Conservation (phyloP, 1,284 basidiomycete species). For the Blastosporella zonata region DNA sequence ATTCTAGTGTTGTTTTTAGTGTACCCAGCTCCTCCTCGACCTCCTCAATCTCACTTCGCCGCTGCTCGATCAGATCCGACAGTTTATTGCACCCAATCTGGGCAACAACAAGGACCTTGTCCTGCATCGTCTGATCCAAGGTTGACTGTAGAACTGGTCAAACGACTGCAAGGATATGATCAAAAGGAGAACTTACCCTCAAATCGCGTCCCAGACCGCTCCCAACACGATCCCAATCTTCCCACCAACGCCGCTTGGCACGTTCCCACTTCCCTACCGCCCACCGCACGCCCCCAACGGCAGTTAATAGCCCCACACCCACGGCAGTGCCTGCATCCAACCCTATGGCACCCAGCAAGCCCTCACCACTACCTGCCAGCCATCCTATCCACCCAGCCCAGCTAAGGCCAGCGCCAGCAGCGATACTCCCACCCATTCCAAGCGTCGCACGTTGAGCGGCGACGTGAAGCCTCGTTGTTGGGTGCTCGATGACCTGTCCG, state of each 20-base stretch:
- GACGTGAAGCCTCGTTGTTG: conserved; percentile 63
- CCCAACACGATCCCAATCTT: conserved; percentile 68
- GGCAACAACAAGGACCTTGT: conserved; percentile 43
- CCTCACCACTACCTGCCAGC: conserved; percentile 38
- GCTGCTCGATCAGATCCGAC: conserved; percentile 43
- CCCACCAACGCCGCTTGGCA: conserved; percentile 70
- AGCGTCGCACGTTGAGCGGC: conserved; percentile 64
- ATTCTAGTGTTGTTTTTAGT: conserved; percentile 30
- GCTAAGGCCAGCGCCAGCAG: conserved; percentile 40
- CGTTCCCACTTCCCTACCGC: conserved; percentile 70
- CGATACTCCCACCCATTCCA: conserved; percentile 45
- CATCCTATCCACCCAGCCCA: conserved; percentile 58
- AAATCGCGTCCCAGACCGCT: conserved; percentile 73
- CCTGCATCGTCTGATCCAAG: conserved; percentile 44
- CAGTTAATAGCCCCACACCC: conserved; percentile 57
- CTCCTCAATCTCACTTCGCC: conserved; percentile 45
- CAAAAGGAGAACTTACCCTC: conserved; percentile 42
- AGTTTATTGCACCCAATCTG: conserved; percentile 44
- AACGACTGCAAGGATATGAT: background rate
- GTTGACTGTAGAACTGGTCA: conserved; percentile 35
- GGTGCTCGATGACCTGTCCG: conserved; percentile 53
- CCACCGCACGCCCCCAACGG: conserved; percentile 58
- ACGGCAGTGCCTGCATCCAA: conserved; percentile 57
- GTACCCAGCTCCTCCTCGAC: conserved; percentile 42
- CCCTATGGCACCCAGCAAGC: conserved; percentile 35